Evolutionary conservation across 164 flowering plant species (phyloP), one percentile per base, ranked within the genome.

Genomic region (Amborella trichopoda): DNA sequence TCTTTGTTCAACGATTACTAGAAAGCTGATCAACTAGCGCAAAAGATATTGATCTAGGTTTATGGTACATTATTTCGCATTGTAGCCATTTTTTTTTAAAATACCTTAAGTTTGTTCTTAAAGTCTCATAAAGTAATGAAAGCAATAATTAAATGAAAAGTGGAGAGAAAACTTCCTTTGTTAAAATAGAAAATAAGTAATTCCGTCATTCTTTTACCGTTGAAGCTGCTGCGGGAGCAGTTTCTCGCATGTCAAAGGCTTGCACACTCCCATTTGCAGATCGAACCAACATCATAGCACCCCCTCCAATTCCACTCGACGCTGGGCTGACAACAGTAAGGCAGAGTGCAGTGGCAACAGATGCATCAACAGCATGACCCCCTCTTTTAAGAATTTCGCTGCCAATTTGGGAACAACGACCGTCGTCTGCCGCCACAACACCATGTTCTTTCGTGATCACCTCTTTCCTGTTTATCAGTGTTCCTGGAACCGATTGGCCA

Each of bases 291-390:
- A 79, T 46, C 77, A 82, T 62, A 33, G 77, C 73, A 6, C 69
- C 78, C 30, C 90, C 90, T 1, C 90, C 90, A 42, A 81, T 53
- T 53, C 90, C 85, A 53, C 85, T 81, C 3, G 83, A 74, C 8
- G 81, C 75, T 5, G 85, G 71, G 60, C 73, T 71, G 1, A 78
- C 90, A 13, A 81, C 85, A 1, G 83, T 83, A 28, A 78, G 53
- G 60, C 90, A 81, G 12, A 81, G 63, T 27, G 82, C 71, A 3
- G 75, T 68, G 10, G 85, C 83, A 24, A 78, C 77, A 0, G 77
- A 24, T 23, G 81, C 85, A 62, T 81, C 85, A 6, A 78, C 63
- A 2, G 85, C 90, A 59, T 81, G 65, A 0, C 90, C 90, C 9
- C 83, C 81, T 41, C 58, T 61, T 0, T 55, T 46, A 24, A 81